phyloP scores from a whole-genome alignment of 768 basidiomycete genomes.

The Hemileccinum rubropunctum region DNA sequence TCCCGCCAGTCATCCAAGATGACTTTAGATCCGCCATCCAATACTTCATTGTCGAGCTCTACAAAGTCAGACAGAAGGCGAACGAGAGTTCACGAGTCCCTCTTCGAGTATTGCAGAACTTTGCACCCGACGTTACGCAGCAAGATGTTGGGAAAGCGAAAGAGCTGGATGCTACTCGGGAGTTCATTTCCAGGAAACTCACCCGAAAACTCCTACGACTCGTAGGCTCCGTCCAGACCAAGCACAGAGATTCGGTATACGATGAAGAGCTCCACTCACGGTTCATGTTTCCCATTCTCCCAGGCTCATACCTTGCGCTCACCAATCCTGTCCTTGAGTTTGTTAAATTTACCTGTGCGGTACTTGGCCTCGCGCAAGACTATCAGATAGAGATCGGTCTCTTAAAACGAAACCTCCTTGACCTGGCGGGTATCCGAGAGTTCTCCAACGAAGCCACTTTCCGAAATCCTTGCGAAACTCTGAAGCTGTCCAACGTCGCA shows the following conservation, averaged over 20 bases:
- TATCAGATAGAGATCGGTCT: conserved; percentile 84
- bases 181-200: conserved; percentile 77
- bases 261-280: conserved; percentile 51
- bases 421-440: conserved; percentile 82
- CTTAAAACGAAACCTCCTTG: conserved; percentile 84
- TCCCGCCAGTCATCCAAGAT: conserved; percentile 77
- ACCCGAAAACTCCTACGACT: conserved; percentile 76
- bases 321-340: conserved; percentile 86
- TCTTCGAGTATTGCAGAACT: conserved; percentile 65
- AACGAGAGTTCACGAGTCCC: conserved; percentile 65
- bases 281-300: conserved; percentile 81
- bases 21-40: conserved; percentile 74
- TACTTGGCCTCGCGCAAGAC: conserved; percentile 77
- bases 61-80: conserved; percentile 64
- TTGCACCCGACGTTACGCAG: conserved; percentile 61
- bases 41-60: conserved; percentile 83
- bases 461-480: conserved; percentile 87
- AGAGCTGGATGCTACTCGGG: conserved; percentile 65
- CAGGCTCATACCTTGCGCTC: conserved; percentile 79
- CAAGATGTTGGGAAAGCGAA: conserved; percentile 64
- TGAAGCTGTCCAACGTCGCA: conserved; percentile 82
- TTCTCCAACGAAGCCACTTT: conserved; percentile 85
- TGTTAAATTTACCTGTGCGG: conserved; percentile 81
- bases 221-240: conserved; percentile 60
- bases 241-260: conserved; percentile 57